These are phyloP conservation scores for Tephrocybe rancida DNA, from an alignment of 768 basidiomycete genomes.

Conservation along the genomic window DNA sequence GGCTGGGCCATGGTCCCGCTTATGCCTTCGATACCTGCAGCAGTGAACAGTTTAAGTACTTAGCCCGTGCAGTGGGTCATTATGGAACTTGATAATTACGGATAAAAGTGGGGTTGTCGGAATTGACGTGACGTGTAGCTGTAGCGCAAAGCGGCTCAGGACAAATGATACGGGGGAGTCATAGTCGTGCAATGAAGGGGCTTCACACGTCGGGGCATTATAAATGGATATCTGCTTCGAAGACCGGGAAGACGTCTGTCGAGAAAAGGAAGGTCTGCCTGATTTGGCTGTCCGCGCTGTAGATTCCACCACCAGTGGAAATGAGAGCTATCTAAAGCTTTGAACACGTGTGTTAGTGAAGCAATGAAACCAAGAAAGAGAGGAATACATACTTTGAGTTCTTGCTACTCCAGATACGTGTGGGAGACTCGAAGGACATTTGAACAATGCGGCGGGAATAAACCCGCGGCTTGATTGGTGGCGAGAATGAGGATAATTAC, in stretches of 20 bases:
- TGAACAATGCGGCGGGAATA: no score
- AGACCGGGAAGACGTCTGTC: constrained; percentile 20
- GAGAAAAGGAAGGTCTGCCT: constrained; percentile 28
- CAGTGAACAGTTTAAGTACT: constrained; percentile 8
- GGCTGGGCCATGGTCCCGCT: constrained; percentile 19
- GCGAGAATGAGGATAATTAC: background rate
- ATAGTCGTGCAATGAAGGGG: constrained; percentile 15
- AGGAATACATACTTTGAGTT: background rate
- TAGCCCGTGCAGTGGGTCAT: constrained; percentile 10
- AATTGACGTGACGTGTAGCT: constrained; percentile 42
- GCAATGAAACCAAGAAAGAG: background rate
- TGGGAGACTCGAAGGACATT: no score
- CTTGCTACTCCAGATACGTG: background rate
- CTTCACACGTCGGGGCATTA: constrained; percentile 21
- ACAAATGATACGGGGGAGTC: constrained; percentile 10
- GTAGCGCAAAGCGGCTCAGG: constrained; percentile 24
- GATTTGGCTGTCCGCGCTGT: constrained; percentile 19
- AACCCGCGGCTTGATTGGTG: background rate
- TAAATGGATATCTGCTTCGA: constrained; percentile 24
- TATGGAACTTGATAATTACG: constrained; percentile 12
- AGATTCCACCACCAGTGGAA: background rate
- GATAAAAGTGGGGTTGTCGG: constrained; percentile 21
- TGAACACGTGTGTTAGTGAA: background rate
- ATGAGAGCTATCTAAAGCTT: no score
- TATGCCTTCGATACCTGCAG: background rate